Evolutionary conservation across 176 grass and related monocot genomes (phyloP), one percentile per base, ranked within the genome.

Genomic region (Zoysia japonica): DNA sequence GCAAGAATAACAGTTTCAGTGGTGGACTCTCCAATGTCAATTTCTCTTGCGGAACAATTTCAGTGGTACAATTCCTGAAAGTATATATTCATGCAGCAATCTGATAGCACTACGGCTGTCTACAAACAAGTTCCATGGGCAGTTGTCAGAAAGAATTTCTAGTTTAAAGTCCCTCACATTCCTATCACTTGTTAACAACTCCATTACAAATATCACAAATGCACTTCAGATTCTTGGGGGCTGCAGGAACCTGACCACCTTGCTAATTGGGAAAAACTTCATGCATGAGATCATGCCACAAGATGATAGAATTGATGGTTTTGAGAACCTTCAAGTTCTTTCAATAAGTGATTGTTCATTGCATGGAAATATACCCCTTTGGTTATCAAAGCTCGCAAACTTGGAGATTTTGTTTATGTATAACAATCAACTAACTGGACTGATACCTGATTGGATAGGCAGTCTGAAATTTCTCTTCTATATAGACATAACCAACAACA

Each of bases 21-120:
- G 82, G 87, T 39, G 43, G 77, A 17, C 82, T 89, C 35, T 12
- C 11, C 11, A 79, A 40, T 4, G 14, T 85, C n/a, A 52, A 89
- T 36, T 85, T 89, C 49, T 80, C 37, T 4, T 16, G 3, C 2
- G 0, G 0, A 89, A 84, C 17, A 52, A 19, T 13, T 77, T 89
- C 64, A 66, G 0, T 2, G 83, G 87, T 44, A 65, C 17, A 48
- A 61, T 86, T 65, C 77, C 87, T n/a, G 71, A 78, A 19, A 90
- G 88, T 61, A 72, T 89, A 7, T 89, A 89, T 61, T 69, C 78
- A 5, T 89, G 83, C 67, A 82, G 7, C 51, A 86, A 69, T 2
- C 38, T 90, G 13, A 82, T 1, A 2, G 83, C 83, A 5, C 6
- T 90, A 61, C n/a, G 83, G 0, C 45, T 90, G 3, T 72, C 83